Conservation (phyloP, 352 stramenopile species). For the Phytophthora lateralis region DNA sequence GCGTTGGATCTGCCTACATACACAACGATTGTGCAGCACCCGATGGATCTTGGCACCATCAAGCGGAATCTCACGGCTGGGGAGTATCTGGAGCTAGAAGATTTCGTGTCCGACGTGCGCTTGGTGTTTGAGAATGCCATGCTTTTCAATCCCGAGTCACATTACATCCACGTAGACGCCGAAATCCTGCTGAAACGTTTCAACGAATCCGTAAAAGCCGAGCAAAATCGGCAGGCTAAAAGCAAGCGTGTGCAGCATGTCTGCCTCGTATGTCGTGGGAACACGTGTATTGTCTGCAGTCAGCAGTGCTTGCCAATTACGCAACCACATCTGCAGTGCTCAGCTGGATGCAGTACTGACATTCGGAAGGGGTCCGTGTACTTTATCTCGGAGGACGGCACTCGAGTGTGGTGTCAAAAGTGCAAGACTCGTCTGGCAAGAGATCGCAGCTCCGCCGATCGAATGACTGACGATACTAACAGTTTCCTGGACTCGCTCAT, state of each 20-base stretch:
- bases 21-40: slow-evolving; percentile 64
- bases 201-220: slow-evolving; percentile 57
- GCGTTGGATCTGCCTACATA: slow-evolving; percentile 78
- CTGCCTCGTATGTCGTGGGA: slow-evolving; percentile 67
- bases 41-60: slow-evolving; percentile 94
- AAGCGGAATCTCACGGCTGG: slow-evolving; percentile 80
- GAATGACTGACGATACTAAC: slow-evolving; percentile 16
- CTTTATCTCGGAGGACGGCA: slow-evolving; percentile 76
- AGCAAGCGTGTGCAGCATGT: slow-evolving; percentile 50
- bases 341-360: slow-evolving; percentile 71
- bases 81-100: slow-evolving; percentile 84
- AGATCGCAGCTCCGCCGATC: slow-evolving; percentile 24
- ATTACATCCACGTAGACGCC: slow-evolving; percentile 83
- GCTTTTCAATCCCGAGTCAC: slow-evolving; percentile 77
- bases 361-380: slow-evolving; percentile 83
- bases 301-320: slow-evolving; percentile 71
- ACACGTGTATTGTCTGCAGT: slow-evolving; percentile 75
- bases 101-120: slow-evolving; percentile 79
- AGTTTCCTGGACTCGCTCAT: slow-evolving; percentile 41
- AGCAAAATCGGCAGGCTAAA: slow-evolving; percentile 51
- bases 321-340: slow-evolving; percentile 74
- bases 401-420: slow-evolving; percentile 81
- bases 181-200: slow-evolving; percentile 67
- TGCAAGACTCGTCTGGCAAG: slow-evolving; percentile 56
- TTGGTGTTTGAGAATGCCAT: slow-evolving; percentile 92